Evolutionary conservation across 768 basidiomycete species (phyloP).

Genomic region (Psilocybe cyanescens): DNA sequence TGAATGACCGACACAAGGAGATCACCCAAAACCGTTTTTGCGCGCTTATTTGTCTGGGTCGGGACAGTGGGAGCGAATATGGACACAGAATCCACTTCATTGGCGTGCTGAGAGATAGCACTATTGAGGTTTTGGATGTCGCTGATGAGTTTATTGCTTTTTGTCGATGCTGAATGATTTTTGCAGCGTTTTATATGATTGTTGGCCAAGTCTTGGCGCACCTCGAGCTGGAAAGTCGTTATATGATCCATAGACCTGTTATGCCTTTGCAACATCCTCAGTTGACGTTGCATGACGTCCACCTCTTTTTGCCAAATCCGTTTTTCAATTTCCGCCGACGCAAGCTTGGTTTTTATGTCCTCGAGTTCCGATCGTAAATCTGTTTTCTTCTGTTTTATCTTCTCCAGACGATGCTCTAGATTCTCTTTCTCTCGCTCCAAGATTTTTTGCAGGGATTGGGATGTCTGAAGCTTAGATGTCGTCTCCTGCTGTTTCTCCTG

Average conservation of each 20-base stretch:
- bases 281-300: not conserved
- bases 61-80: not conserved
- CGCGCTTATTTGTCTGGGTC: not conserved
- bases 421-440: not conserved
- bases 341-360: not conserved
- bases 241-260: not conserved
- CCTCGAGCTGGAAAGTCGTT: not conserved
- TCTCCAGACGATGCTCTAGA: not conserved
- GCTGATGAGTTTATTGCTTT: not conserved
- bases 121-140: not conserved
- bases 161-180: not conserved
- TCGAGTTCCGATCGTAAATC: not conserved
- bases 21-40: not conserved
- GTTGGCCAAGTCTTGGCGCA: not conserved
- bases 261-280: not conserved
- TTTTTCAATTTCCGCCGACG: not conserved
- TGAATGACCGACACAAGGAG: not conserved
- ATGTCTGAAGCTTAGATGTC: no score
- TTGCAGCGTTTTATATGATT: not conserved
- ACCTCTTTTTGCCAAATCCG: not conserved
- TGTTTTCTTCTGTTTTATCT: not conserved
- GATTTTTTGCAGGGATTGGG: not conserved
- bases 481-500: no score
- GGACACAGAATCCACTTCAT: not conserved
- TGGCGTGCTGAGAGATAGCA: not conserved